Conservation (phyloP, 805 yeast species). For the Metschnikowia cerradonensis region DNA sequence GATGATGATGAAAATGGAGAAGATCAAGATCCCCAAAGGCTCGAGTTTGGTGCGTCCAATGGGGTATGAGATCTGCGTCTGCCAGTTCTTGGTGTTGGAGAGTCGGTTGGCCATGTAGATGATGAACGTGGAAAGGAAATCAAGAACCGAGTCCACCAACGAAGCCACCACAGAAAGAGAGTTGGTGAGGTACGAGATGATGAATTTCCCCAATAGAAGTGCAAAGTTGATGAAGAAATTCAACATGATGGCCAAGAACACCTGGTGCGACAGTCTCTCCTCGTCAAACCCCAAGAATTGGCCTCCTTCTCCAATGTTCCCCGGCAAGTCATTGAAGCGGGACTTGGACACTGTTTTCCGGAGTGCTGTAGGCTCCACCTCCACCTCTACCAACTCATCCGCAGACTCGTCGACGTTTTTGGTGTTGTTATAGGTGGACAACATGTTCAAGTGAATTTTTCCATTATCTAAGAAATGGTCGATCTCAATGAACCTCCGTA, state of each 20-base stretch:
- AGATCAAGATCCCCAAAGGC: constrained; percentile 74
- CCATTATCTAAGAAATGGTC: constrained; percentile 70
- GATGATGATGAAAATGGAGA: constrained; percentile 64
- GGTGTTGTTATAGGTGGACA: constrained; percentile 47
- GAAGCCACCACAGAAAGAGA: constrained; percentile 79
- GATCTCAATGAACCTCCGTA: constrained; percentile 53
- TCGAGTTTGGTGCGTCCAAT: constrained; percentile 71
- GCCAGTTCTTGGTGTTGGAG: constrained; percentile 45
- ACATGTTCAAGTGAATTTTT: constrained; percentile 55
- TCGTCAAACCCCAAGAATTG: constrained; percentile 47
- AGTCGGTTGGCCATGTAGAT: constrained; percentile 58
- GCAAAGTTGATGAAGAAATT: constrained; percentile 59
- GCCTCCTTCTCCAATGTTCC: constrained; percentile 56
- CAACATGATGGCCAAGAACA: constrained; percentile 56
- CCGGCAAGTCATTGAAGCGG: constrained; percentile 49
- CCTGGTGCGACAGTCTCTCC: constrained; percentile 41
- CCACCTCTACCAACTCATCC: constrained; percentile 13
- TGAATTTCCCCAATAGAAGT: constrained; percentile 55
- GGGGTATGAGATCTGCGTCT: constrained; percentile 49
- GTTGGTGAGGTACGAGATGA: constrained; percentile 58
- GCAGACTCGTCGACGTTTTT: constrained; percentile 17
- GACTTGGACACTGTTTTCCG: constrained; percentile 20
- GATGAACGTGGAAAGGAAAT: constrained; percentile 69
- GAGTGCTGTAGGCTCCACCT: constrained; percentile 8
- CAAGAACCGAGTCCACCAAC: constrained; percentile 70